phyloP scores from a whole-genome alignment of 164 flowering plant genomes.

The Vitis rupestris region DNA sequence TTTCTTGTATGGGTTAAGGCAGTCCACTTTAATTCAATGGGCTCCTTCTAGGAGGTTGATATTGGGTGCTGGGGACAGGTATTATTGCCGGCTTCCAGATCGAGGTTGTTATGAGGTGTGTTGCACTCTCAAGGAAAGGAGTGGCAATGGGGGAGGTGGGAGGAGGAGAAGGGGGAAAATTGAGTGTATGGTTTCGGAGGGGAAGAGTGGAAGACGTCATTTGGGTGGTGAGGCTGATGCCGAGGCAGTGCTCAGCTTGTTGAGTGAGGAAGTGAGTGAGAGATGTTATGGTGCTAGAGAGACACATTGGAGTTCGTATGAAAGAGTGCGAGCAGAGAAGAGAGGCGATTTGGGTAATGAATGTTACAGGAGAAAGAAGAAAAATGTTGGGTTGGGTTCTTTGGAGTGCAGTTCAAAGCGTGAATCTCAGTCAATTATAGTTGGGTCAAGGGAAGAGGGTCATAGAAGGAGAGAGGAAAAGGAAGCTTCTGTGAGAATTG shows the following conservation, averaged over 20 bases:
- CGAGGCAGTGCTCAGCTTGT: conserved; percentile 66
- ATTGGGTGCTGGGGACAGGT: conserved; percentile 25
- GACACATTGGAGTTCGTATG: conserved; percentile 16
- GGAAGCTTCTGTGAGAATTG: conserved; percentile 26
- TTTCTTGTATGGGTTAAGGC: conserved; percentile 38
- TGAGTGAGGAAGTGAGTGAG: conserved; percentile 49
- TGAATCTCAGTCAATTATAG: conserved; percentile 15
- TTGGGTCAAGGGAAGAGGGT: conserved; percentile 25
- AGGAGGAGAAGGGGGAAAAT: conserved; percentile 27
- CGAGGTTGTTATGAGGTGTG: conserved; percentile 29
- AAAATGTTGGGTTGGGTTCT: conserved; percentile 22
- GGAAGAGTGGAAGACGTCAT: conserved; percentile 19
- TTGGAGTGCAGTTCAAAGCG: conserved; percentile 23
- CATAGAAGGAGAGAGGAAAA: conserved; percentile 15
- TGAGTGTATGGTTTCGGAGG: conserved; percentile 33
- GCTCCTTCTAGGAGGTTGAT: conserved; percentile 34
- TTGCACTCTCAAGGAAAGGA: conserved; percentile 24
- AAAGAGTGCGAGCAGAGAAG: conserved; percentile 21
- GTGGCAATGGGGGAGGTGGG: conserved; percentile 19
- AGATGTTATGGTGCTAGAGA: conserved; percentile 25
- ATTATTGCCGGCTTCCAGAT: conserved; percentile 32
- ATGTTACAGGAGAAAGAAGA: conserved; percentile 22
- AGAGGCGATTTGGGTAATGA: conserved; percentile 15
- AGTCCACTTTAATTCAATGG: conserved; percentile 46
- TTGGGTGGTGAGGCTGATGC: conserved; percentile 33